Conservation (phyloP, 2,329 filamentous ascomycete species). For the Aspergillus brunneoviolaceus region DNA sequence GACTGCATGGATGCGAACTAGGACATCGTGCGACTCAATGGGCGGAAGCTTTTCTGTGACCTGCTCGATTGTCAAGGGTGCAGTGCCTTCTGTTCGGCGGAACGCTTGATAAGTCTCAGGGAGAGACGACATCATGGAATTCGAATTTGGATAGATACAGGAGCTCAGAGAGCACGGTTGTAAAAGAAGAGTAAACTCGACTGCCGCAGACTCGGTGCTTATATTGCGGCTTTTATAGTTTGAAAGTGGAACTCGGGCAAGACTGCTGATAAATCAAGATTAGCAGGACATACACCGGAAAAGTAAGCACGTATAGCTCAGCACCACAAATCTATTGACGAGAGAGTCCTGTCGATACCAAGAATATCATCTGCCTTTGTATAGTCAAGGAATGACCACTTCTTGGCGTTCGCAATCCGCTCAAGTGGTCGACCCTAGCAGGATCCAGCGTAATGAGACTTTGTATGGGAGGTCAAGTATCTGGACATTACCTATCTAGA, state of each 20-base stretch:
- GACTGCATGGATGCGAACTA: conserved; percentile 56
- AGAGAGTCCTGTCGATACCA: too few species aligned
- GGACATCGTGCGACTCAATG: conserved; percentile 53
- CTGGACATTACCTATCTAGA: too few species aligned
- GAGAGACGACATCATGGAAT: background rate
- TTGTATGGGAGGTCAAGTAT: too few species aligned
- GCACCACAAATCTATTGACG: too few species aligned
- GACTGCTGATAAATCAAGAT: background rate
- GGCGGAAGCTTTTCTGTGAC: background rate
- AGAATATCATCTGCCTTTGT: too few species aligned
- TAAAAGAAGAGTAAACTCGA: background rate
- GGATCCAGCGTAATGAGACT: too few species aligned
- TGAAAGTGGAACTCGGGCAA: background rate
- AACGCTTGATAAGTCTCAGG: background rate
- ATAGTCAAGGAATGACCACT: too few species aligned
- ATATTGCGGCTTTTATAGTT: background rate
- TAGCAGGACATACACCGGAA: background rate
- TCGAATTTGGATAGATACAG: too few species aligned
- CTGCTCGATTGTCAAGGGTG: background rate
- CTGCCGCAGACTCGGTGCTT: background rate
- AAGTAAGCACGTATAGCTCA: background rate
- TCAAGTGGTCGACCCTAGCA: too few species aligned
- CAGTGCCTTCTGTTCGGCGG: background rate
- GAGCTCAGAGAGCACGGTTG: too few species aligned
- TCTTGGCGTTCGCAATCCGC: too few species aligned